Conservation (phyloP, 2,329 filamentous ascomycete genomes). For the Trichoderma koningii region DNA sequence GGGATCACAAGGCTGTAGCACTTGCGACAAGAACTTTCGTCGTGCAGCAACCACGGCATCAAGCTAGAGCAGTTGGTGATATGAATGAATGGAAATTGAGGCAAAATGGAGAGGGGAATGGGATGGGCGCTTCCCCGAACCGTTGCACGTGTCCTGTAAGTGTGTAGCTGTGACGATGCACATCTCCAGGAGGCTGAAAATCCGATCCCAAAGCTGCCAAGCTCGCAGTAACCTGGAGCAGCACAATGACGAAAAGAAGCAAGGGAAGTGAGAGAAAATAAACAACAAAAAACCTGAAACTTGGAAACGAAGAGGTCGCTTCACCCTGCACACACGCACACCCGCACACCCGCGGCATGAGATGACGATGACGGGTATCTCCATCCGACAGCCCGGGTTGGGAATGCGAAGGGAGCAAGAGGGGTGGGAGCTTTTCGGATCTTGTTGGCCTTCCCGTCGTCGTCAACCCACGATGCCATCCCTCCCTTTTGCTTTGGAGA, state of each 20-base stretch:
- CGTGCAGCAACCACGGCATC: neutral
- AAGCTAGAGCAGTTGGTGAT: neutral
- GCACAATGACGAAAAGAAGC: conserved; percentile 17
- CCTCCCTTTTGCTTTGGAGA: too few relatives aligned
- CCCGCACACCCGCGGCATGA: neutral
- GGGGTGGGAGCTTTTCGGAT: neutral
- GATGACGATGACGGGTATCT: conserved; percentile 24
- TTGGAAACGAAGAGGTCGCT: neutral
- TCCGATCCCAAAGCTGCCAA: conserved; percentile 10
- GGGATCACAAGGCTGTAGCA: neutral
- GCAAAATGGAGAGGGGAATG: neutral
- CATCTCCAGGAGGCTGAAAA: conserved; percentile 10
- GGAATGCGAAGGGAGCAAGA: neutral
- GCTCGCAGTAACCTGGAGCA: neutral
- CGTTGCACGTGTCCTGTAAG: neutral
- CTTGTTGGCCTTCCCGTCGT: neutral
- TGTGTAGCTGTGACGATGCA: neutral
- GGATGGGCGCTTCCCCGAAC: neutral
- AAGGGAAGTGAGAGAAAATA: neutral
- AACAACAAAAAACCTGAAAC: conserved; percentile 7
- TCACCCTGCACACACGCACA: neutral
- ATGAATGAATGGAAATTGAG: neutral
- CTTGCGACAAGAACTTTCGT: neutral
- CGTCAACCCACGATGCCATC: conserved; percentile 7
- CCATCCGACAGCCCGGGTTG: conserved; percentile 13